These are phyloP conservation scores for Colletotrichum spinosum DNA, from an alignment of 2,329 filamentous ascomycete genomes.

Conservation along the genomic window DNA sequence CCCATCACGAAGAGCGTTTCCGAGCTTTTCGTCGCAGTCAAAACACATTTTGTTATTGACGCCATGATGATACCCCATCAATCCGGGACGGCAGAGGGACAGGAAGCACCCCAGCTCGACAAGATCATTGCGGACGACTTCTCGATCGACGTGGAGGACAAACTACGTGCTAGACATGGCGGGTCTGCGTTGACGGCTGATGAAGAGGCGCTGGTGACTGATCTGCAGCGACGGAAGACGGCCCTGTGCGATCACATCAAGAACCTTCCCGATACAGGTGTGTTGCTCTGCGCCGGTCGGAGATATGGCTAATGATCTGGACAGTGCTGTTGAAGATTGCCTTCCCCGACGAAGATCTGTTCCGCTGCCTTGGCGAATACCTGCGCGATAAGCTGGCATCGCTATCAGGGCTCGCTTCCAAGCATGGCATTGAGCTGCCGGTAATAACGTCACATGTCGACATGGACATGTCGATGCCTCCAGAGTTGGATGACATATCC, in stretches of 20 bases:
- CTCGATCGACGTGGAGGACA: conserved; percentile 65
- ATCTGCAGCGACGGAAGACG: conserved; percentile 48
- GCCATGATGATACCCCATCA: conserved; percentile 61
- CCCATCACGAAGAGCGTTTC: conserved; percentile 55
- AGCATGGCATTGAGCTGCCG: conserved; percentile 50
- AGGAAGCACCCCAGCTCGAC: conserved; percentile 44
- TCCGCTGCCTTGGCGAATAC: conserved; percentile 49
- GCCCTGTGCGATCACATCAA: conserved; percentile 42
- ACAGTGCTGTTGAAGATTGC: conserved; percentile 30
- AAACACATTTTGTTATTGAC: conserved; percentile 64
- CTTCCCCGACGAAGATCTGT: conserved; percentile 36
- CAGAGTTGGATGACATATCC: conserved; percentile 53
- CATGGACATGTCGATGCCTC: conserved; percentile 39
- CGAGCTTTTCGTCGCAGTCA: conserved; percentile 59
- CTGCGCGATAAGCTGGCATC: conserved; percentile 48
- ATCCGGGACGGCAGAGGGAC: conserved; percentile 46
- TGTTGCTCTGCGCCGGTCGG: conserved; percentile 48
- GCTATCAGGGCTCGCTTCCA: conserved; percentile 48
- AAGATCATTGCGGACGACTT: conserved; percentile 68
- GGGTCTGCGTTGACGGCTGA: conserved; percentile 48
- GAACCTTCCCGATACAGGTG: conserved; percentile 31
- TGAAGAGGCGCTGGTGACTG: conserved; percentile 49
- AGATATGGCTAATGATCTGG: conserved; percentile 39
- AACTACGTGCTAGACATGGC: conserved; percentile 50
- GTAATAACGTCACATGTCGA: conserved; percentile 45